These are phyloP conservation scores for Solanum rostratum DNA, from an alignment of 257 asterid genomes.

Conservation along the genomic window DNA sequence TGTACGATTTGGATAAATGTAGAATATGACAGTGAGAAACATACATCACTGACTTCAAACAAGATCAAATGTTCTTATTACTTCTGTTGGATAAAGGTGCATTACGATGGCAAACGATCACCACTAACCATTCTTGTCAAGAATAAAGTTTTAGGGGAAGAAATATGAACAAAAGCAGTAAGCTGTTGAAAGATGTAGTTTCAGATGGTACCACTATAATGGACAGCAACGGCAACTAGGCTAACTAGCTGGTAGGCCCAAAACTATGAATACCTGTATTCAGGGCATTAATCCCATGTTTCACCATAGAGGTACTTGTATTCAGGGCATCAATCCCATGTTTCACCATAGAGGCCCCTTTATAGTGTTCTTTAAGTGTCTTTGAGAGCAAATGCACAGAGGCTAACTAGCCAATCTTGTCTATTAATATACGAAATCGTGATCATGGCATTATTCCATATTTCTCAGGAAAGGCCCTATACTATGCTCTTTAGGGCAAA, in stretches of 20 bases:
- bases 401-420: background rate
- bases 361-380: background rate
- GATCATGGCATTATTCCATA: background rate
- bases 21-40: background rate
- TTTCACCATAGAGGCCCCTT: background rate
- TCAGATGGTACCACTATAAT: background rate
- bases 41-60: background rate
- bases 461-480: background rate
- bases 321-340: background rate
- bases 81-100: background rate
- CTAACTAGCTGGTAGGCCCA: background rate
- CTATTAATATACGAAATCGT: background rate
- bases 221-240: background rate
- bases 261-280: background rate
- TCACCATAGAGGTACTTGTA: background rate
- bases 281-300: background rate
- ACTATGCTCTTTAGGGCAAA: background rate
- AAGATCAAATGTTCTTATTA: background rate
- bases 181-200: background rate
- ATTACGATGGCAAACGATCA: background rate
- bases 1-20: background rate
- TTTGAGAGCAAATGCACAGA: background rate
- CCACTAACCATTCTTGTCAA: background rate
- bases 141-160: background rate
- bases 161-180: background rate